Conservation (phyloP, 345 rosid genomes). For the Citrus unshiu region DNA sequence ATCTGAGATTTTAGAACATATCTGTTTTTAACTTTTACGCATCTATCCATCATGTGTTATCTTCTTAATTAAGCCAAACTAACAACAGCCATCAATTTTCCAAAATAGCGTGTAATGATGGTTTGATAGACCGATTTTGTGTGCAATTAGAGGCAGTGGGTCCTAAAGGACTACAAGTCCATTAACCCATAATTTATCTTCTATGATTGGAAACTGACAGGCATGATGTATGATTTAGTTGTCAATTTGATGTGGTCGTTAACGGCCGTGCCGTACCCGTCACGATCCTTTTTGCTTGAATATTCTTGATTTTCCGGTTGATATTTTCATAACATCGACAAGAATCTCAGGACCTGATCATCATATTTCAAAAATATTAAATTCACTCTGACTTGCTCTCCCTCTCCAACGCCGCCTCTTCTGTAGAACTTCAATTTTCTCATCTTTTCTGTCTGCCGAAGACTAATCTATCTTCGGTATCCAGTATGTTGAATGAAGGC, state of each 20-base stretch:
- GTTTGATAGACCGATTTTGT: not conserved
- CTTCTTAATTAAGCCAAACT: not conserved
- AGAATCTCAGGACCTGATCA: too few relatives aligned
- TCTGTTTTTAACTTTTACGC: too few relatives aligned
- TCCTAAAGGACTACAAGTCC: not conserved
- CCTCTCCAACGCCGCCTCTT: too few relatives aligned
- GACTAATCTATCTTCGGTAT: too few relatives aligned
- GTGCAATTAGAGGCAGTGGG: not conserved
- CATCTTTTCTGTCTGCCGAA: too few relatives aligned
- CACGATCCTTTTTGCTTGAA: not conserved
- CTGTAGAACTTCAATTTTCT: too few relatives aligned
- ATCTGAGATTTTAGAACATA: not conserved
- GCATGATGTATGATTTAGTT: not conserved
- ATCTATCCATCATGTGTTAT: not conserved
- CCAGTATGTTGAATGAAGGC: too few relatives aligned
- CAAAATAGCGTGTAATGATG: not conserved
- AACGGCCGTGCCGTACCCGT: constrained; percentile 19
- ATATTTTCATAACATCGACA: too few relatives aligned
- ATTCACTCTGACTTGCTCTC: too few relatives aligned
- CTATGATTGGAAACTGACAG: not conserved
- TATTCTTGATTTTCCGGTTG: not conserved
- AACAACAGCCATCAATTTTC: not conserved
- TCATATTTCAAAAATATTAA: too few relatives aligned
- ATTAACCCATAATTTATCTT: not conserved
- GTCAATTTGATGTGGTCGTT: not conserved